Percentiles rank a stretch among this genome's conserved stretches.
Conservation (phyloP, 306 rosid species). For the Lupinus albus region DNA sequence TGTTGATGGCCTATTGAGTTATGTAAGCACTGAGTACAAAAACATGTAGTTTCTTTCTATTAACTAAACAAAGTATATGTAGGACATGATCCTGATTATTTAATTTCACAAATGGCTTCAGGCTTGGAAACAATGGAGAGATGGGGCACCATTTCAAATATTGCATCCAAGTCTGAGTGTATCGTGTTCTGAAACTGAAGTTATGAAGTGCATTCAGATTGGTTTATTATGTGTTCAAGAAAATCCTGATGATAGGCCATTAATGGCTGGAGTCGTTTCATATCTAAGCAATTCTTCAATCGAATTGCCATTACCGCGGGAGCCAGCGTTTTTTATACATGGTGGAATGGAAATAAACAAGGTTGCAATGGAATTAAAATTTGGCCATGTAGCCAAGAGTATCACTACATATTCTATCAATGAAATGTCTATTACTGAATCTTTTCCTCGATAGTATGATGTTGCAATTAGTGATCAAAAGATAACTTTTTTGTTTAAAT, state of each 20-base stretch:
- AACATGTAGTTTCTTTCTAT: neutral
- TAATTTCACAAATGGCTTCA: neutral
- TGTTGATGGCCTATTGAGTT: slow-evolving; percentile 14
- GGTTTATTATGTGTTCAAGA: slow-evolving; percentile 52
- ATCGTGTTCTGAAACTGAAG: neutral
- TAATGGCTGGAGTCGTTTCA: slow-evolving; percentile 37
- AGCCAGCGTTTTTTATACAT: slow-evolving; percentile 32
- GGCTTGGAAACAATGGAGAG: slow-evolving; percentile 44
- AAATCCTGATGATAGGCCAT: slow-evolving; percentile 43
- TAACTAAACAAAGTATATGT: neutral
- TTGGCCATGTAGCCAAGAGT: neutral
- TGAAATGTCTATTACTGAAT: slow-evolving; percentile 10
- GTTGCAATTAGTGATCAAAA: too few species aligned
- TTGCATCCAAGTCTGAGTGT: slow-evolving; percentile 36
- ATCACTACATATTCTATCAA: neutral
- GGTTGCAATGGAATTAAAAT: neutral
- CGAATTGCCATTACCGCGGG: slow-evolving; percentile 40
- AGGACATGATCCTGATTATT: neutral
- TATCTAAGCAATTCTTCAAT: slow-evolving; percentile 28
- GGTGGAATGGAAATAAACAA: neutral
- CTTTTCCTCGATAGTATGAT: slow-evolving; percentile 23
- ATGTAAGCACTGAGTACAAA: slow-evolving; percentile 39
- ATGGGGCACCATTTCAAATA: slow-evolving; percentile 22
- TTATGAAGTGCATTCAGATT: slow-evolving; percentile 37
- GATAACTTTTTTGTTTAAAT: too few species aligned